Evolutionary conservation across 2,329 filamentous ascomycete genomes (phyloP), one percentile per base, ranked within the genome.

Genomic region (Monosporascus sp.): DNA sequence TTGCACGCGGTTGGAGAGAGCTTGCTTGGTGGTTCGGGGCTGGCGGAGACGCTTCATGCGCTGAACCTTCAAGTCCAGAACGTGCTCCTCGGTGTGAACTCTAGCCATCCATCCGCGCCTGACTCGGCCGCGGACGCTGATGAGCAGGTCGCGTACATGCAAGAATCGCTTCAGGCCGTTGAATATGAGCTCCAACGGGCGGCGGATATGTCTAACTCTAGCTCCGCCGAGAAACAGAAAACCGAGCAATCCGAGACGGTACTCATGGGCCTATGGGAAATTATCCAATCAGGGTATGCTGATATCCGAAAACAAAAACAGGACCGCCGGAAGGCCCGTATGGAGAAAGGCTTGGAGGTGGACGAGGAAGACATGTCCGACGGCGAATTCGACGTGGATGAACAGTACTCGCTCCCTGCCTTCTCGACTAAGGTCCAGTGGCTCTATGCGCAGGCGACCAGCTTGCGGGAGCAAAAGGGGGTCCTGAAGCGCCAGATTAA

Each of bases 401-500:
- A 88, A 61, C 62, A 79, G 1, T 95, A 90, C 71, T 88, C 87
- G 2, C 73, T 96, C 4, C 77, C 81, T 22, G 89, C 86, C 20
- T 95, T 97, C 68, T 87, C 85, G 17, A 76, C 82, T 8, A 90
- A 90, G 64, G 85, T 97, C 1, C 87, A 91, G 63, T 88, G 85
- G 73, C 75, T 97, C 5, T 90, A 91, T 66, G 78, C 80, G 41
- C 88, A 90, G 54, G 83, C 90, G n/a, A 87, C 86, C 19, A 83
- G 83, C 20, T 76, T 97, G 37, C 86, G 90, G 57, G 90, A 96
- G 62, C 92, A 97, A 67, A 95, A 96, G 68, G 84, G 85, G 48
- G 92, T 96, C 22, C 79, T 97, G 8, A 88, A 93, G 64, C 85
- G 91, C 44, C 92, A 97, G 69, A 93, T 97, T 64, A 93, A 96